Evolutionary conservation across 352 stramenopile genomes (phyloP), one percentile per base, ranked within the genome.

Genomic region (Bremia lactucae): DNA sequence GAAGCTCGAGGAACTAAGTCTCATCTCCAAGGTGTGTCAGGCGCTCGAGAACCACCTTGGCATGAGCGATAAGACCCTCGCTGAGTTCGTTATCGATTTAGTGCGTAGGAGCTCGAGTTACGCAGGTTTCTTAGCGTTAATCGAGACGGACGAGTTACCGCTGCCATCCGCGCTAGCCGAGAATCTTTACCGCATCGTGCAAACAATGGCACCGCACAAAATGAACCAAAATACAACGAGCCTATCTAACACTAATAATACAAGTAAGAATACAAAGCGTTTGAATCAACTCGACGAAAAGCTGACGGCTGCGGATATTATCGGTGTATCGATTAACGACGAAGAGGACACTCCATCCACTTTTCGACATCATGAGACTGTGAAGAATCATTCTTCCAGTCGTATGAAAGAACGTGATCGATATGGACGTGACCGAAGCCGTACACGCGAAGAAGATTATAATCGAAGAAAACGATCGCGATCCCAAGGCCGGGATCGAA

Each of bases 11-110:
- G 77, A 93, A 59, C 71, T 93, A 38, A 90, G 77, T 47, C 54
- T 93, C 45, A 59, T 93, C 59, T 93, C 77, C 52, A 93, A 94
- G 71, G 69, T 94, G 46, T 91, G 79, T 57, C 79, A 69, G 52
- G 76, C 87, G 61, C 67, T 94, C 42, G 81, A 91, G 54, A 91
- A 97, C 62, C 76, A 94, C 46, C 64, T 98, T 40, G 89, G 90
- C 26, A 84, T 98, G 62, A 91, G 84, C 45, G 96, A 99, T 65
- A 95, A 96, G 55, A 98, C 94, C 24, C 71, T 99, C 38, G 83
- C 95, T 8, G 94, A 98, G 75, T 98, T 97, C 49, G 76, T 98
- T 23, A 95, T 96, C 54, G 74, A 96, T 48, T 62, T 95, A 44
- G 81, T 93, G 34, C 74, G 87, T 36, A 60, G 82, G 31, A 84